Conservation (phyloP, 129 eudicot species). For the Helichrysum umbraculigerum region DNA sequence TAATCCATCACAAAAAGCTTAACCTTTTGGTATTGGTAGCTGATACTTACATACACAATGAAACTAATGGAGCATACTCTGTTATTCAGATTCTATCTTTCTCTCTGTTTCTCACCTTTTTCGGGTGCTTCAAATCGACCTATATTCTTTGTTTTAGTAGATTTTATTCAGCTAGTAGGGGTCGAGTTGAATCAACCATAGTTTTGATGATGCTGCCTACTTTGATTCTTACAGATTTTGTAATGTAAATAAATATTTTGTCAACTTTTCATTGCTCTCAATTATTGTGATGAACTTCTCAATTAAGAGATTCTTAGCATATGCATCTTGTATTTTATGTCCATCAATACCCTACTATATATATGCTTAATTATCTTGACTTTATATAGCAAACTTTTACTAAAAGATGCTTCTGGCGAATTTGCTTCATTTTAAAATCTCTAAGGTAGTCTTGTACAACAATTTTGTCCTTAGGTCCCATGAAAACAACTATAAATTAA, state of each 20-base stretch:
- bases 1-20: neutral
- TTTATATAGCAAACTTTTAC: too few species aligned
- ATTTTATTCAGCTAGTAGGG: neutral
- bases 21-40: constrained; percentile 15
- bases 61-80: constrained; percentile 2
- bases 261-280: neutral
- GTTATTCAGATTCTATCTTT: neutral
- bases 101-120: neutral
- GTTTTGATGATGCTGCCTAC: neutral
- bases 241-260: neutral
- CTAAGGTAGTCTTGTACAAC: neutral
- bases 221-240: neutral
- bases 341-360: neutral
- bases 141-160: neutral
- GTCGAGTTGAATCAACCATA: neutral
- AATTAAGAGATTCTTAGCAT: constrained; percentile 1
- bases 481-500: too few species aligned
- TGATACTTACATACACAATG: constrained; percentile 4
- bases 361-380: neutral
- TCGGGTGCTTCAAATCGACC: neutral
- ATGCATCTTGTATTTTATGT: neutral
- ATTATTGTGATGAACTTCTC: neutral
- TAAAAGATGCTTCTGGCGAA: too few species aligned
- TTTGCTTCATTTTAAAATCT: neutral
- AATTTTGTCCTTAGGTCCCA: neutral